Evolutionary conservation across 2,329 filamentous ascomycete species (phyloP).

Genomic region (Talaromyces sp.): DNA sequence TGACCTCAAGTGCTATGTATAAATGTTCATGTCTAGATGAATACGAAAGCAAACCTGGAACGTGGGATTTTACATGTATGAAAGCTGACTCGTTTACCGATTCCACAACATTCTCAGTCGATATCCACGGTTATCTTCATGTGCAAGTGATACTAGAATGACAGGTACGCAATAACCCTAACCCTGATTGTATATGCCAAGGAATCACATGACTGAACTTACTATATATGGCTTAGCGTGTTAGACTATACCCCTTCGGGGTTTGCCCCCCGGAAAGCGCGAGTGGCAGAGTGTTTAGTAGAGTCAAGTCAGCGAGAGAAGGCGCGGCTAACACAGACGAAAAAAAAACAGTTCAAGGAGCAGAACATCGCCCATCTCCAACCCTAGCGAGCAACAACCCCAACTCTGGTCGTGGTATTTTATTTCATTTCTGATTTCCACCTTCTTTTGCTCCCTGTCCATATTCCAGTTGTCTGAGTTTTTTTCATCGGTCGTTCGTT

Average conservation of each 20-base stretch:
- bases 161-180: background rate
- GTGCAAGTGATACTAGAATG: too few relatives aligned
- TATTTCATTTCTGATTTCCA: background rate
- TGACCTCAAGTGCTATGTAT: too few relatives aligned
- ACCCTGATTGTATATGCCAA: background rate
- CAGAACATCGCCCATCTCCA: background rate
- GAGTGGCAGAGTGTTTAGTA: too few relatives aligned
- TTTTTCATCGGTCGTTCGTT: background rate
- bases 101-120: too few relatives aligned
- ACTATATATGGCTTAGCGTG: background rate
- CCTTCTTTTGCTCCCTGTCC: background rate
- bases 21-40: too few relatives aligned
- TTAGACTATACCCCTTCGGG: background rate
- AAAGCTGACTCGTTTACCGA: too few relatives aligned
- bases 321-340: background rate
- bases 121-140: too few relatives aligned
- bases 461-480: background rate
- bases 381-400: background rate
- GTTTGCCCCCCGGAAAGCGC: too few relatives aligned
- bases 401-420: background rate
- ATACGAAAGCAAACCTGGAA: too few relatives aligned
- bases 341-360: conserved; percentile 6
- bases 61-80: too few relatives aligned
- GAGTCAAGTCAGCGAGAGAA: background rate
- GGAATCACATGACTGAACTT: background rate